Percentiles rank a stretch among this genome's conserved stretches.
Evolutionary conservation across 78 protist genomes (phyloP).

Genomic region (Dictyostelium purpureum): DNA sequence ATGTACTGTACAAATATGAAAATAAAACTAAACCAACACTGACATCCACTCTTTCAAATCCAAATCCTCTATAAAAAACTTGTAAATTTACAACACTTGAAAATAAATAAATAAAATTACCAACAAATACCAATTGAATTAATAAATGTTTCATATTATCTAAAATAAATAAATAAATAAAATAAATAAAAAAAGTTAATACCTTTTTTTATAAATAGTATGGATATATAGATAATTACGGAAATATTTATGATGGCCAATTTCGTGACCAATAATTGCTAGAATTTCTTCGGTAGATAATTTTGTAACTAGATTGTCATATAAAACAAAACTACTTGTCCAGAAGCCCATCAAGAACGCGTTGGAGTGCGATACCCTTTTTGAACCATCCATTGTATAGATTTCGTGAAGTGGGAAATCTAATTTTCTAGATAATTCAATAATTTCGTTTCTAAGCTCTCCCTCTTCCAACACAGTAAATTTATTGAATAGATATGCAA

Average conservation of each 20-base stretch:
- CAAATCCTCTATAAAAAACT: slow-evolving; percentile 58
- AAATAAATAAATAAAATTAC: slow-evolving; percentile 65
- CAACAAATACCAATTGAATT: slow-evolving; percentile 51
- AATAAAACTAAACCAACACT: slow-evolving; percentile 71
- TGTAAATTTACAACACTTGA: slow-evolving; percentile 65
- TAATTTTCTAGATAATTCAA: slow-evolving; percentile 30
- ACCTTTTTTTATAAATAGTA: not conserved
- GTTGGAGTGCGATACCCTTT: slow-evolving; percentile 66
- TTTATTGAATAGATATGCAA: slow-evolving; percentile 58
- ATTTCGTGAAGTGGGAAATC: slow-evolving; percentile 44
- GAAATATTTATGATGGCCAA: slow-evolving; percentile 75
- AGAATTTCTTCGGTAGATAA: slow-evolving; percentile 41
- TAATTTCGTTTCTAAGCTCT: slow-evolving; percentile 45
- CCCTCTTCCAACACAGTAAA: slow-evolving; percentile 61
- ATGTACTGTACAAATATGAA: slow-evolving; percentile 70
- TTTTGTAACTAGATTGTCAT: slow-evolving; percentile 62
- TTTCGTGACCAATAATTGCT: slow-evolving; percentile 74
- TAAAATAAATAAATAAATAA: not conserved
- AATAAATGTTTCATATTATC: slow-evolving; percentile 69
- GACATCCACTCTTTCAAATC: slow-evolving; percentile 53
- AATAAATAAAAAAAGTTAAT: not conserved
- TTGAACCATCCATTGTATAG: slow-evolving; percentile 76
- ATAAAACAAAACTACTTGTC: slow-evolving; percentile 40
- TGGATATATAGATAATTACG: slow-evolving; percentile 15
- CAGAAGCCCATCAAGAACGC: slow-evolving; percentile 70